A percentile compares a stretch with the other conserved stretches of the same genome.
phyloP scores from a whole-genome alignment of 257 asterid genomes.

The Gentiana dahurica region DNA sequence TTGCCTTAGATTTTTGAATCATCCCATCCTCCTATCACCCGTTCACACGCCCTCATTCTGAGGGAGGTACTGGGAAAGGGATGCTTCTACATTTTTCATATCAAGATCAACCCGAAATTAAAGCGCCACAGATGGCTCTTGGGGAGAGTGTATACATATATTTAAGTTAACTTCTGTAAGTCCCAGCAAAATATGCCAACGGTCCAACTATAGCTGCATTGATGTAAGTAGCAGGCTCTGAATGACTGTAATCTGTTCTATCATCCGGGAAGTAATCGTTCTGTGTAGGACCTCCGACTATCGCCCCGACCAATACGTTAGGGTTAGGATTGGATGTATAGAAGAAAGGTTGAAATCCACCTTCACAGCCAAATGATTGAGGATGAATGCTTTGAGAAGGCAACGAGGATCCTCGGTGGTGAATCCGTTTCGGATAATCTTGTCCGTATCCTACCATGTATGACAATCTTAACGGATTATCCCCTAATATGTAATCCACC shows the following conservation, averaged over 20 bases:
- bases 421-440: conserved; percentile 53
- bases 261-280: conserved; percentile 68
- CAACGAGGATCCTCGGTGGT: conserved; percentile 78
- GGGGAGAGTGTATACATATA: neutral
- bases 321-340: conserved; percentile 52
- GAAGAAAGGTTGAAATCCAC: conserved; percentile 51
- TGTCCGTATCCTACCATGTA: conserved; percentile 83
- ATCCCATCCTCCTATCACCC: too few relatives aligned
- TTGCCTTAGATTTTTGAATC: too few relatives aligned
- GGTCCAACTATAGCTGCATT: conserved; percentile 89
- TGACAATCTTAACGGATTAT: conserved; percentile 72
- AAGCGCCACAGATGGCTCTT: neutral
- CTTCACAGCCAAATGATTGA: conserved; percentile 48
- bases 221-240: conserved; percentile 80
- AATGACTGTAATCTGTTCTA: conserved; percentile 54
- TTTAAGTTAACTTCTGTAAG: neutral
- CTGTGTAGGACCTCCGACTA: conserved; percentile 84
- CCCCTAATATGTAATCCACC: conserved; percentile 80
- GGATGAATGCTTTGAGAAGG: conserved; percentile 46
- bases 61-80: neutral
- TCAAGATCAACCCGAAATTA: neutral
- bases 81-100: neutral
- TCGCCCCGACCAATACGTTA: conserved; percentile 46
- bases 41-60: neutral
- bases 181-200: conserved; percentile 55